Evolutionary conservation across 2,329 filamentous ascomycete genomes (phyloP).

Genomic region (Rasamsonia emersonii): DNA sequence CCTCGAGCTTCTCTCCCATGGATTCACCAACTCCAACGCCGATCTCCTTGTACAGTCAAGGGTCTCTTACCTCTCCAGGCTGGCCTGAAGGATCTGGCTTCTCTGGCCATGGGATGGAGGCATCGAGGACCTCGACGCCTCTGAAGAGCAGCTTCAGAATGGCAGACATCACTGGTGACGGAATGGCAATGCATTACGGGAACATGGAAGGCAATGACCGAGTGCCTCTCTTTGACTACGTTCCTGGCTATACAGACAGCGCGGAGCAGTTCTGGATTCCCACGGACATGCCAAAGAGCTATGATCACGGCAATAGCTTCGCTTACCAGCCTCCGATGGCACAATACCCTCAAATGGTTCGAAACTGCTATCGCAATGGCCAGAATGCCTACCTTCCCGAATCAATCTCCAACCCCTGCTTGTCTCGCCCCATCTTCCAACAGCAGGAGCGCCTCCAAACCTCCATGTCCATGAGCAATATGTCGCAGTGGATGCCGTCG

Average conservation of each 20-base stretch:
- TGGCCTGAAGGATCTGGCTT: slow-evolving; percentile 26
- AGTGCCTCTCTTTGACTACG: slow-evolving; percentile 26
- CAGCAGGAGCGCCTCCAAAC: slow-evolving; percentile 26
- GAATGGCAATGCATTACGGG: slow-evolving; percentile 24
- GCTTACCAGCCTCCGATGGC: slow-evolving; percentile 26
- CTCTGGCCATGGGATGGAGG: slow-evolving; percentile 21
- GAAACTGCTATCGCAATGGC: slow-evolving; percentile 26
- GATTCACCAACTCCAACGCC: slow-evolving; percentile 32
- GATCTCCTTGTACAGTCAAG: slow-evolving; percentile 31
- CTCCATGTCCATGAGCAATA: slow-evolving; percentile 30
- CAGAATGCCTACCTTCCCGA: slow-evolving; percentile 27
- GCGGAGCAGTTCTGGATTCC: slow-evolving; percentile 31
- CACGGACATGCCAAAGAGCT: slow-evolving; percentile 27
- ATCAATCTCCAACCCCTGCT: slow-evolving; percentile 29
- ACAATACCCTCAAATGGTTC: slow-evolving; percentile 27
- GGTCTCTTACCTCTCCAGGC: slow-evolving; percentile 26
- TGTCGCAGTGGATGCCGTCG: slow-evolving; percentile 28
- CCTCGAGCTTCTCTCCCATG: slow-evolving; percentile 31
- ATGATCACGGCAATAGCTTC: slow-evolving; percentile 22
- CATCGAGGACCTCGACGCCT: slow-evolving; percentile 21
- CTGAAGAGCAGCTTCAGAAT: slow-evolving; percentile 28
- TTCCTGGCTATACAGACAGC: slow-evolving; percentile 29
- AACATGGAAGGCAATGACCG: slow-evolving; percentile 26
- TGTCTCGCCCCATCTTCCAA: slow-evolving; percentile 31
- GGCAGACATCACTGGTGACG: slow-evolving; percentile 25